A percentile compares a stretch with the other conserved stretches of the same genome.
Conservation (phyloP, 2,329 filamentous ascomycete species). For the Thyridium curvatum region DNA sequence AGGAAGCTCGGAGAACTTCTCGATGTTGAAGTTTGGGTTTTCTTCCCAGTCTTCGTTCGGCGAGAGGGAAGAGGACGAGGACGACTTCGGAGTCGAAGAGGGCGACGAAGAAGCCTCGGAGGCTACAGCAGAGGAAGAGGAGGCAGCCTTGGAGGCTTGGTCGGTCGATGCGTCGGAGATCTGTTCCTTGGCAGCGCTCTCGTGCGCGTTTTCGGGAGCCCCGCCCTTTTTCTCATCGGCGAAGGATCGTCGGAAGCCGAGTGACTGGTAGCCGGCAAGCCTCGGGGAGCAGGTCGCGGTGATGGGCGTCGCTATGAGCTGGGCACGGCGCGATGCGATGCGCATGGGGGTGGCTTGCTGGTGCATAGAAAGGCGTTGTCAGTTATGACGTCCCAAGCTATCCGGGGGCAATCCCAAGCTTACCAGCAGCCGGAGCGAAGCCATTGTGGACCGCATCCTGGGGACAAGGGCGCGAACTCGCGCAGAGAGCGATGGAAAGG, state of each 20-base stretch:
- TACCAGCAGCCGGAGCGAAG: slow-evolving; percentile 8
- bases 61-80: slow-evolving; percentile 9
- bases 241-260: not conserved
- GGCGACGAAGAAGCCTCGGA: slow-evolving; percentile 17
- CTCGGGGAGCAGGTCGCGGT: not conserved
- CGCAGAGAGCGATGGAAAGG: not conserved
- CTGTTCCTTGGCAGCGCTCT: slow-evolving; percentile 2
- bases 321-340: not conserved
- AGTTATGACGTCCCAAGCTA: slow-evolving; percentile 2
- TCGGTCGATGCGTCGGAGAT: slow-evolving; percentile 1
- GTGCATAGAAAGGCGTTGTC: not conserved
- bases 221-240: not conserved
- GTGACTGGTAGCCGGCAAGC: not conserved
- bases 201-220: slow-evolving; percentile 1
- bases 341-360: not conserved
- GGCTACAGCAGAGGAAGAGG: slow-evolving; percentile 1
- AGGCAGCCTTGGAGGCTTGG: not conserved
- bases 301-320: not conserved
- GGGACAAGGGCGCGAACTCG: not conserved
- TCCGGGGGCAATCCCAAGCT: not conserved
- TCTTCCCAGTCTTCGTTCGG: slow-evolving; percentile 62
- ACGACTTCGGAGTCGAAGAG: slow-evolving; percentile 11
- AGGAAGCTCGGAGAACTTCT: slow-evolving; percentile 69
- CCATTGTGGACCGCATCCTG: slow-evolving; percentile 3
- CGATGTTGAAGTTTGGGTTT: slow-evolving; percentile 63